phyloP scores from a whole-genome alignment of 2,329 filamentous ascomycete genomes.

The Cladosporium sp. region DNA sequence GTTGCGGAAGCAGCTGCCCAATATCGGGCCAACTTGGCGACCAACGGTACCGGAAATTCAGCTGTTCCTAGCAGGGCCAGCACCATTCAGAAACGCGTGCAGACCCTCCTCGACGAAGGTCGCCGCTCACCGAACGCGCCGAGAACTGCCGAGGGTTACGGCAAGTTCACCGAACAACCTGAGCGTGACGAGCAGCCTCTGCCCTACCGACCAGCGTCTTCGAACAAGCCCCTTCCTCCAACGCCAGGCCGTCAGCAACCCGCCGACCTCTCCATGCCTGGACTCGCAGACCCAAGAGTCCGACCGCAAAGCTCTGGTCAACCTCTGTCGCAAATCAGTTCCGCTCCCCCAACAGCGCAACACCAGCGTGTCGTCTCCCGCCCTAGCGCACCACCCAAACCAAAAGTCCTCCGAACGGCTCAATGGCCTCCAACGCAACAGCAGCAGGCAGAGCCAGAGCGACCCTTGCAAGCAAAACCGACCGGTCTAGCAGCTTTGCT shows the following conservation, averaged over 20 bases:
- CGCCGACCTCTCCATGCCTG: neutral
- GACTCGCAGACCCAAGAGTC: slow-evolving; percentile 3
- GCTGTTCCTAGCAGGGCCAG: slow-evolving; percentile 63
- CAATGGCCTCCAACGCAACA: slow-evolving; percentile 18
- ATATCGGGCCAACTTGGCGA: slow-evolving; percentile 71
- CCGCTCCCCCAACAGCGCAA: neutral
- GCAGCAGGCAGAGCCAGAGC: neutral
- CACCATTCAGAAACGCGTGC: slow-evolving; percentile 90
- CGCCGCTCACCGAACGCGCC: slow-evolving; percentile 50
- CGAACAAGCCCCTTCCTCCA: neutral
- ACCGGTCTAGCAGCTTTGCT: slow-evolving; percentile 32
- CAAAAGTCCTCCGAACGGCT: slow-evolving; percentile 51
- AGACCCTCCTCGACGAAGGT: slow-evolving; percentile 77
- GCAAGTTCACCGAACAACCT: slow-evolving; percentile 67
- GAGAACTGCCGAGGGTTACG: slow-evolving; percentile 84
- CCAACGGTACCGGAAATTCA: slow-evolving; percentile 49
- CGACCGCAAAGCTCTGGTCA: slow-evolving; percentile 8
- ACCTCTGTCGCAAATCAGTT: slow-evolving; percentile 10
- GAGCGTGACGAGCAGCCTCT: neutral
- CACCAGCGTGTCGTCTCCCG: slow-evolving; percentile 32
- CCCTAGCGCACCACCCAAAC: slow-evolving; percentile 57
- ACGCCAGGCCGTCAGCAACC: slow-evolving; percentile 1
- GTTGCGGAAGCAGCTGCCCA: slow-evolving; percentile 87
- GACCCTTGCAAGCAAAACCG: slow-evolving; percentile 15
- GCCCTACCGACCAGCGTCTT: neutral